phyloP scores from a whole-genome alignment of 163 green algal genomes.

The Chlorella variabilis region DNA sequence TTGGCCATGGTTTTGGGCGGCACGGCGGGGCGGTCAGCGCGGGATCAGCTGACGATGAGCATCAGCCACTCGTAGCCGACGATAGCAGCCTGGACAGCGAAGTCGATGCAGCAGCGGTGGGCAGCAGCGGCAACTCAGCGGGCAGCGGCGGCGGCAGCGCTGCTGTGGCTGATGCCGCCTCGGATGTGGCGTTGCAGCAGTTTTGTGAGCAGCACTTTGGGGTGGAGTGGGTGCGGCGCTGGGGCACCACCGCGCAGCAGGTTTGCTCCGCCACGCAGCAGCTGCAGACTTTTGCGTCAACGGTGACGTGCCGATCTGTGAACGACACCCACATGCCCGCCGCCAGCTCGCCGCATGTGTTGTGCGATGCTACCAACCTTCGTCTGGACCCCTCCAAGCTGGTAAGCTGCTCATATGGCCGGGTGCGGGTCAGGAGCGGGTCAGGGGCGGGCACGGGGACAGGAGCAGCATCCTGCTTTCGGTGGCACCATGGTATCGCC shows the following conservation, averaged over 20 bases:
- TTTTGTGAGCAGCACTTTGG: constrained; percentile 51
- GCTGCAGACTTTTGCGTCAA: background rate
- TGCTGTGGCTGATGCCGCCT: background rate
- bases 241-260: constrained; percentile 23
- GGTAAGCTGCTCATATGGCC: background rate
- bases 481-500: background rate
- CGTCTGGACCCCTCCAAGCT: constrained; percentile 38
- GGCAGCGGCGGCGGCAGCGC: background rate
- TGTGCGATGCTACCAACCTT: constrained; percentile 49
- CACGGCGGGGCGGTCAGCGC: background rate
- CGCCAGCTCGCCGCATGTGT: constrained; percentile 36
- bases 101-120: too few species aligned
- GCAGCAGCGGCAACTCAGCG: too few species aligned
- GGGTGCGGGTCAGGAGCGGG: too few species aligned
- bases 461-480: background rate
- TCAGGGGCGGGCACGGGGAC: too few species aligned
- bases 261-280: constrained; percentile 29
- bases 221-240: constrained; percentile 34
- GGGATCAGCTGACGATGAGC: background rate
- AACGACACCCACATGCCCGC: constrained; percentile 48
- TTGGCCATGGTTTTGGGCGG: background rate
- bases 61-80: too few species aligned
- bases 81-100: background rate
- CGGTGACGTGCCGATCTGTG: constrained; percentile 11
- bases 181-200: background rate